Conservation (phyloP, 2,329 filamentous ascomycete genomes). For the Ceratocystis harringtonii region DNA sequence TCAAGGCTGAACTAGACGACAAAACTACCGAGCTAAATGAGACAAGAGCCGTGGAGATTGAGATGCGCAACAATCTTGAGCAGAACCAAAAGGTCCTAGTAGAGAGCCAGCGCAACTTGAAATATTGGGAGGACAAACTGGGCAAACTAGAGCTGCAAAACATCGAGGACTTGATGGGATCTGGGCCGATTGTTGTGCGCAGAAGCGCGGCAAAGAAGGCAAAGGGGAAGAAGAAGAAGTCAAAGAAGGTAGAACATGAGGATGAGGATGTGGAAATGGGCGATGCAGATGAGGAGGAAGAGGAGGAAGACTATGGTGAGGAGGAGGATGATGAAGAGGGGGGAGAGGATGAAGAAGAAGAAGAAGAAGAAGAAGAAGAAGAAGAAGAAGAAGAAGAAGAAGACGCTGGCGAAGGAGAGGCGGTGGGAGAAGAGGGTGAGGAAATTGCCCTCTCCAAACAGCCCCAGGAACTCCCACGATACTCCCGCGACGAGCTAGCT, state of each 20-base stretch:
- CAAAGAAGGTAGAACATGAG: slow-evolving; percentile 17
- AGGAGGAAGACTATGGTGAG: slow-evolving; percentile 20
- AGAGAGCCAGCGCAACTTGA: slow-evolving; percentile 72
- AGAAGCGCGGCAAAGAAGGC: slow-evolving; percentile 5
- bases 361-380: slow-evolving; percentile 21
- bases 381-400: slow-evolving; percentile 21
- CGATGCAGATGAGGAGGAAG: slow-evolving; percentile 16
- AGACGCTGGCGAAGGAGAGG: slow-evolving; percentile 9
- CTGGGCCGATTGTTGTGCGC: slow-evolving; percentile 19
- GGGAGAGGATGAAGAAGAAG: slow-evolving; percentile 20
- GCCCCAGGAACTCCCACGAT: slow-evolving; percentile 54
- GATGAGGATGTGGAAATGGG: slow-evolving; percentile 18
- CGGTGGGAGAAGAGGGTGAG: slow-evolving; percentile 22
- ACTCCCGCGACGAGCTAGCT: slow-evolving; percentile 55
- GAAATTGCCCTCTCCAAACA: slow-evolving; percentile 22
- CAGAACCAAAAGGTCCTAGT: slow-evolving; percentile 79
- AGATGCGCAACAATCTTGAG: slow-evolving; percentile 96
- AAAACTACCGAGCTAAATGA: slow-evolving; percentile 77
- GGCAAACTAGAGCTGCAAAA: slow-evolving; percentile 72
- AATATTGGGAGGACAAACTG: slow-evolving; percentile 83
- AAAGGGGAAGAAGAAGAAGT: not conserved
- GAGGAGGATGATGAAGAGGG: slow-evolving; percentile 20
- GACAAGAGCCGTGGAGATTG: slow-evolving; percentile 78
- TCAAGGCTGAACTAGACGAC: slow-evolving; percentile 78
- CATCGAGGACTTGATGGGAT: slow-evolving; percentile 49